Conservation (phyloP, 1,284 basidiomycete species). For the Austroboletus niveus region DNA sequence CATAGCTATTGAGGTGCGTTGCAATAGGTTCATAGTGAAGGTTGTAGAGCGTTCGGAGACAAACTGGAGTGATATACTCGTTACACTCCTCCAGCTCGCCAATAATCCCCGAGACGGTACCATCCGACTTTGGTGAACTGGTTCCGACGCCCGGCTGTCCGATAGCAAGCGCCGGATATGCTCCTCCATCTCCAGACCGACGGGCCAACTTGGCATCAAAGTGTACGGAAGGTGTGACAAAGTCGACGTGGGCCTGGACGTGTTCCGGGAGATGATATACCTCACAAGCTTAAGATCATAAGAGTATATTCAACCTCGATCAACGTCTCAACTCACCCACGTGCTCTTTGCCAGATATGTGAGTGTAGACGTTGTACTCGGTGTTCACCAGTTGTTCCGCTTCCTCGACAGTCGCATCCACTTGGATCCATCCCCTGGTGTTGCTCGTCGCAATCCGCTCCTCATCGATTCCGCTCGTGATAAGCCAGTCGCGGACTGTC, state of each 20-base stretch:
- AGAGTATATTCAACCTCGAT: conserved; percentile 16
- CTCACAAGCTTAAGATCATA: conserved; percentile 34
- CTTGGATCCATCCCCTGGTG: conserved; percentile 39
- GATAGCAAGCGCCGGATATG: conserved; percentile 5
- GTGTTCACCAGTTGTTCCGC: conserved; percentile 42
- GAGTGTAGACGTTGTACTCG: conserved; percentile 43
- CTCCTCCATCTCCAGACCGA: neutral
- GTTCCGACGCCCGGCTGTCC: conserved; percentile 32
- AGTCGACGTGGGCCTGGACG: conserved; percentile 43
- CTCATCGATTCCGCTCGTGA: conserved; percentile 30
- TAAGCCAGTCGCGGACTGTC: conserved; percentile 41
- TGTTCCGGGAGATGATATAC: conserved; percentile 43
- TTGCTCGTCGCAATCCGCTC: conserved; percentile 17
- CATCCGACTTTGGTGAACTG: conserved; percentile 34
- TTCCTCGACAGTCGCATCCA: conserved; percentile 38
- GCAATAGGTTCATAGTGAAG: conserved; percentile 41
- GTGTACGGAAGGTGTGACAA: conserved; percentile 44
- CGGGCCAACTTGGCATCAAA: conserved; percentile 28
- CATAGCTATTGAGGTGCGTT: conserved; percentile 45
- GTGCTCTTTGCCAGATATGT: conserved; percentile 32
- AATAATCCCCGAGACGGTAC: conserved; percentile 24
- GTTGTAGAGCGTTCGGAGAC: conserved; percentile 45
- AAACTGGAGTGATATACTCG: conserved; percentile 43
- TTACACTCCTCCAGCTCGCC: conserved; percentile 35
- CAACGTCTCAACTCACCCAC: conserved; percentile 20